Percentiles rank a stretch among this genome's conserved stretches.
phyloP scores from a whole-genome alignment of 768 basidiomycete genomes.

The Galerina sulciceps region DNA sequence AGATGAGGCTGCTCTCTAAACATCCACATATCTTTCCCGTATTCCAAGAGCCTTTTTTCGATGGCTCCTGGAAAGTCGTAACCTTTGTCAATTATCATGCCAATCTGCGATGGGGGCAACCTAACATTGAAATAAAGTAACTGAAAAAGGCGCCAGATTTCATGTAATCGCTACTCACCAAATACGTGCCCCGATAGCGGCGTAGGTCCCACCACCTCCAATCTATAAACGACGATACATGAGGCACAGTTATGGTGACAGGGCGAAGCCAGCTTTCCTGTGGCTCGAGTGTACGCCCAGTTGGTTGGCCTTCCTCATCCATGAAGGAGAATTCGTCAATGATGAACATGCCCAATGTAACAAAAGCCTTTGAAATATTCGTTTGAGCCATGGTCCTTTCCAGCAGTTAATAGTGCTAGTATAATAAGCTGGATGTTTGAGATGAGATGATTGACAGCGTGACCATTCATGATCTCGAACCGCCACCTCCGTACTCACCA shows the following conservation, averaged over 20 bases:
- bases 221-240: conserved; percentile 51
- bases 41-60: conserved; percentile 56
- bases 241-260: background rate
- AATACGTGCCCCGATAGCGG: conserved; percentile 78
- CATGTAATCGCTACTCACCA: conserved; percentile 56
- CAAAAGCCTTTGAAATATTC: conserved; percentile 38
- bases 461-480: background rate
- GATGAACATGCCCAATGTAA: conserved; percentile 89
- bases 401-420: background rate
- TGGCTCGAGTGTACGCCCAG: conserved; percentile 45
- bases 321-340: conserved; percentile 77
- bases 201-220: conserved; percentile 89
- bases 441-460: background rate
- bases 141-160: background rate
- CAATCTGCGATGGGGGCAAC: conserved; percentile 66
- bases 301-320: conserved; percentile 59
- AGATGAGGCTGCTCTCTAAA: conserved; percentile 62
- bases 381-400: background rate
- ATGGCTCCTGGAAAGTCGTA: conserved; percentile 71
- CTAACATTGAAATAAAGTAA: conserved; percentile 35
- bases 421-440: background rate
- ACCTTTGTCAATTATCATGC: conserved; percentile 87
- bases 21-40: conserved; percentile 79
- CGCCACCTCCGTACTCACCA: conserved; percentile 12
- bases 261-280: conserved; percentile 45